Conservation (phyloP, 495 filamentous ascomycete species). For the Penicillium argentinense region DNA sequence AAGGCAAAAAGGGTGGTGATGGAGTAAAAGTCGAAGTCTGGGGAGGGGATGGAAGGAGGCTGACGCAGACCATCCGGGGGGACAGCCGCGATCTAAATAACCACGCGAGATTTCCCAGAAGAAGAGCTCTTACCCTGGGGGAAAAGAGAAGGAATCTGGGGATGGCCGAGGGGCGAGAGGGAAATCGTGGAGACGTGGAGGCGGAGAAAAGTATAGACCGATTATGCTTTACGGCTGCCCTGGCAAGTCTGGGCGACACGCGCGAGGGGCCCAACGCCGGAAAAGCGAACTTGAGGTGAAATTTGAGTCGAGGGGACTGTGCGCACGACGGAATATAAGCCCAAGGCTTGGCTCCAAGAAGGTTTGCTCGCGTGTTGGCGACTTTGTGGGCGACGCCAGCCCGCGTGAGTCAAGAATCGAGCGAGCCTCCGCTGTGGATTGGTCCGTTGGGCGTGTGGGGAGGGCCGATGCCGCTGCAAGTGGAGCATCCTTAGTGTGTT, state of each 20-base stretch:
- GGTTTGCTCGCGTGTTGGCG: no score
- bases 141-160: conserved; percentile 23
- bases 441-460: conserved; percentile 9
- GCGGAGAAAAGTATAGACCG: conserved; percentile 31
- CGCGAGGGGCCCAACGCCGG: no score
- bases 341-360: conserved; percentile 13
- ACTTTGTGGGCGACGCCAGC: no score
- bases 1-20: background rate
- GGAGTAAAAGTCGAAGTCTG: background rate
- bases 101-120: conserved; percentile 16
- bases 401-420: background rate
- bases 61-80: conserved; percentile 7
- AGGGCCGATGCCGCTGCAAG: conserved; percentile 16
- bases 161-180: conserved; percentile 6
- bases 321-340: conserved; percentile 6
- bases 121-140: conserved; percentile 2
- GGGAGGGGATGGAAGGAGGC: conserved; percentile 3
- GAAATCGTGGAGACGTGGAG: conserved; percentile 20
- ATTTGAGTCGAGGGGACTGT: conserved; percentile 8
- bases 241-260: no score
- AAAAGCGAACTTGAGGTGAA: no score
- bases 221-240: conserved; percentile 2
- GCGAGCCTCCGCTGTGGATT: conserved; percentile 10
- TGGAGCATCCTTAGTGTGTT: conserved; percentile 10
- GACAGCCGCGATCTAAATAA: conserved; percentile 24